Conservation (phyloP, 345 rosid genomes). For the Acer saccharum region DNA sequence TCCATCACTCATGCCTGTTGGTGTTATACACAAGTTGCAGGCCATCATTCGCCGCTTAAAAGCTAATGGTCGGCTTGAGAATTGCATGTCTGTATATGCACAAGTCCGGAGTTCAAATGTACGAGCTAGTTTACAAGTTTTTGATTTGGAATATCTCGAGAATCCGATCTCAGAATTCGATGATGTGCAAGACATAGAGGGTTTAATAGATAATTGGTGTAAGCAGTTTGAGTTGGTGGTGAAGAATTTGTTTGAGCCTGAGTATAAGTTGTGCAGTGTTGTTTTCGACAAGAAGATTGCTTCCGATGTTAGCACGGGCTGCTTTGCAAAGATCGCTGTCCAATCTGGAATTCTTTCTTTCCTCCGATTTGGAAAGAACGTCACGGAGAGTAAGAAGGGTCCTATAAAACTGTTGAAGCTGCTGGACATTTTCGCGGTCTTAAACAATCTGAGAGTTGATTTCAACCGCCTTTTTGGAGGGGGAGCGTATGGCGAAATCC, state of each 20-base stretch:
- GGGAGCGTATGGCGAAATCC: conserved; percentile 54
- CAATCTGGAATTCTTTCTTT: conserved; percentile 46
- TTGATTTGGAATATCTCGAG: conserved; percentile 51
- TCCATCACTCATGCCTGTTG: conserved; percentile 26
- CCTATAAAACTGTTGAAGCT: conserved; percentile 71
- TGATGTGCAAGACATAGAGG: conserved; percentile 45
- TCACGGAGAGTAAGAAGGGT: conserved; percentile 58
- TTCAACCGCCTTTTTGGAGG: conserved; percentile 69
- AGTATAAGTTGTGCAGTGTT: conserved; percentile 49
- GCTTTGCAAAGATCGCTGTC: conserved; percentile 60
- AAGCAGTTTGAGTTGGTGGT: conserved; percentile 53
- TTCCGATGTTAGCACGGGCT: conserved; percentile 33
- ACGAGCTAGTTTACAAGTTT: conserved; percentile 36
- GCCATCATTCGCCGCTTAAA: conserved; percentile 46
- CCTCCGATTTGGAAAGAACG: conserved; percentile 59
- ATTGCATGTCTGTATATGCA: conserved; percentile 38
- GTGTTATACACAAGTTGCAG: conserved; percentile 42
- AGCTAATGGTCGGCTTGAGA: conserved; percentile 36
- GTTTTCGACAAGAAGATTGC: conserved; percentile 40
- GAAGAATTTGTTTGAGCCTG: conserved; percentile 48
- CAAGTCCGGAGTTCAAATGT: conserved; percentile 43
- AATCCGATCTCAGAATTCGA: conserved; percentile 43
- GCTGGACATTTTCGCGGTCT: conserved; percentile 54
- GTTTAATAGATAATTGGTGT: conserved; percentile 53
- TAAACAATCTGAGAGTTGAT: conserved; percentile 59